These are phyloP conservation scores for Mycena sp. DNA, from an alignment of 1,284 basidiomycete species.

Conservation along the genomic window DNA sequence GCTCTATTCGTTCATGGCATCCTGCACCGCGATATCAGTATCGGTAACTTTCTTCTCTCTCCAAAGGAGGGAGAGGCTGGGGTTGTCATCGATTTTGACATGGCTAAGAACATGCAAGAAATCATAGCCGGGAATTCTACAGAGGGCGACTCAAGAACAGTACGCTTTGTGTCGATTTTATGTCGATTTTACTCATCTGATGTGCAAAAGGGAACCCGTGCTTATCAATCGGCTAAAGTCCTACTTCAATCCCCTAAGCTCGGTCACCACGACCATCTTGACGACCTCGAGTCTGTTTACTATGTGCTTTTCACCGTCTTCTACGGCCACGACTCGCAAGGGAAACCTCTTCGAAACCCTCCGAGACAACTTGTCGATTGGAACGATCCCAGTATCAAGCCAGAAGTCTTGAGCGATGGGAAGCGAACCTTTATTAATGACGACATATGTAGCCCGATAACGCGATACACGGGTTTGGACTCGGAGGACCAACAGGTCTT, in stretches of 20 bases:
- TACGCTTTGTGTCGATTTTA: not conserved
- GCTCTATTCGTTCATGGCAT: constrained; percentile 7
- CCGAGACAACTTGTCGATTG: too few species aligned
- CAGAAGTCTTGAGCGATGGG: too few species aligned
- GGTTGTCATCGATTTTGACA: constrained; percentile 29
- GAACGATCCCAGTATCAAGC: too few species aligned
- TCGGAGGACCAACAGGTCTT: too few species aligned
- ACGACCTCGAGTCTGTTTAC: constrained; percentile 19
- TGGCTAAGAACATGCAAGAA: constrained; percentile 10
- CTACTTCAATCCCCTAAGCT: not conserved
- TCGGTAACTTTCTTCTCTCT: constrained; percentile 25
- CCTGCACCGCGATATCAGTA: constrained; percentile 31
- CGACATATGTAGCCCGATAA: too few species aligned
- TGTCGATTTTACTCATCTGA: not conserved
- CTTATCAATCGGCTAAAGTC: constrained; percentile 12
- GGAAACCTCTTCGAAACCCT: not conserved
- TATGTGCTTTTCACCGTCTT: constrained; percentile 10
- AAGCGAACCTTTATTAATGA: too few species aligned
- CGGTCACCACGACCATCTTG: constrained; percentile 9
- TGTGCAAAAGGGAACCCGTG: constrained; percentile 4
- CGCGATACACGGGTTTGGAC: too few species aligned
- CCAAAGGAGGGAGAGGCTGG: not conserved
- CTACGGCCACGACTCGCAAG: not conserved
- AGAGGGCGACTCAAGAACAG: constrained; percentile 10
- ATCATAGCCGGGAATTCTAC: not conserved